Evolutionary conservation across 805 yeast genomes (phyloP), one percentile per base, ranked within the genome.

Genomic region (Lachancea fermentati): DNA sequence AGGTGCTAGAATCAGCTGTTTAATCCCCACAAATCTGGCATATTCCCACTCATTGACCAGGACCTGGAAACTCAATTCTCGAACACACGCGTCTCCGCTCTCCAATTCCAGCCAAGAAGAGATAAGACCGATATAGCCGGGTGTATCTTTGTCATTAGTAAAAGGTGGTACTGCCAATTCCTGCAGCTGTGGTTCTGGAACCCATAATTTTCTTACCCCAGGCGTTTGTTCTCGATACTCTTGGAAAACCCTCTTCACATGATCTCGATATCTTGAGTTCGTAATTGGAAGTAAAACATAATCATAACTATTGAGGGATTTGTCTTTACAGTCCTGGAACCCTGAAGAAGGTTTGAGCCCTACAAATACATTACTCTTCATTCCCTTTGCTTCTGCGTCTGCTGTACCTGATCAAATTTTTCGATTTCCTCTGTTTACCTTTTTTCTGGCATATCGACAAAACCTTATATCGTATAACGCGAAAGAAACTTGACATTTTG

Each of bases 21-120:
- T 64, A 32, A 81, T 54, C 0, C 86, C 87, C 24, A 80, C 67
- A 52, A 71, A 78, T 32, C 66, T 62, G 2, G 85, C 83, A 50
- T 77, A 77, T 13, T 70, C 65, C 29, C 79, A 59, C 56, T 81
- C 86, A 48, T 78, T 75, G 19, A 58, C 43, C n/a, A 81, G 54
- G 1, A 79, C 82, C 49, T 79, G 79, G 26, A 62, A 60, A 4
- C 82, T 76, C 36, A 79, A 65, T 45, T 70, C 74, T 22, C 80
- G 73, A 3, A 75, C 65, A 4, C 67, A 45, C 0, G 61, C 55
- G 54, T 78, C 76, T 7, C 63, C 60, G 22, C 79, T 71, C 47
- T 80, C 86, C 30, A 80, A 58, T 50, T 80, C 86, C n/a, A 79
- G 65, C 86, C 87, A 81, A 2, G 83, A 76, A 0, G 86, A 73